A percentile compares a stretch with the other conserved stretches of the same genome.
Evolutionary conservation across 179 eudicot species (phyloP).

Genomic region (Gypsophila paniculata): DNA sequence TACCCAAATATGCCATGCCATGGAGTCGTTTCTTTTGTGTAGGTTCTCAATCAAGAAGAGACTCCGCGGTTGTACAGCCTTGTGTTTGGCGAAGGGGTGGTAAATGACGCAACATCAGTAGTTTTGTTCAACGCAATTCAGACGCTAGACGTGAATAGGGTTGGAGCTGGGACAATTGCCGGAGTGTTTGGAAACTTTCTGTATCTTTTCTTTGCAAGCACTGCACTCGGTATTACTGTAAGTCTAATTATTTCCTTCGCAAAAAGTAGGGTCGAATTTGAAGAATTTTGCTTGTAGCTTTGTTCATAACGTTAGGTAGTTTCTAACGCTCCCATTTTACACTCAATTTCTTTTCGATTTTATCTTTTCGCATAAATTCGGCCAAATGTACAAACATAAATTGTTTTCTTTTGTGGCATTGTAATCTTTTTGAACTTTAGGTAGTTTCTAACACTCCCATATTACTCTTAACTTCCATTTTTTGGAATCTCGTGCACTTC

Average conservation of each 20-base stretch:
- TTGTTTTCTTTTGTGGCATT: too few species aligned
- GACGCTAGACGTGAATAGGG: slow-evolving; percentile 57
- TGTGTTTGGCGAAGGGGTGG: slow-evolving; percentile 99
- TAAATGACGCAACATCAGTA: slow-evolving; percentile 94
- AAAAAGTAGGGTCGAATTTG: not conserved
- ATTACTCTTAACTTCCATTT: too few species aligned
- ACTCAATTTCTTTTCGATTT: too few species aligned
- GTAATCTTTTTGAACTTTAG: too few species aligned
- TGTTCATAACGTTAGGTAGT: too few species aligned
- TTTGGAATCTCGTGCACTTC: too few species aligned
- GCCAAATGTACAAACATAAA: too few species aligned
- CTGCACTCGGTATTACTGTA: slow-evolving; percentile 71
- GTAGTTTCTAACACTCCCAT: too few species aligned
- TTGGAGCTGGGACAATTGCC: slow-evolving; percentile 58
- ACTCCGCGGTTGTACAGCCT: slow-evolving; percentile 92
- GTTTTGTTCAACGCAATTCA: slow-evolving; percentile 92
- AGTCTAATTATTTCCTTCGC: slow-evolving; percentile 28
- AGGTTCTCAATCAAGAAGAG: slow-evolving; percentile 93
- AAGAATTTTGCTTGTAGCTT: too few species aligned
- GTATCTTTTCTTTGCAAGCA: slow-evolving; percentile 82
- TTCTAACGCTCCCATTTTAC: too few species aligned
- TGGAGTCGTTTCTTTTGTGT: not conserved
- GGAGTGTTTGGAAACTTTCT: slow-evolving; percentile 58
- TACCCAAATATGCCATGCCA: not conserved
- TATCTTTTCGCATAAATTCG: too few species aligned